Evolutionary conservation across 495 filamentous ascomycete genomes (phyloP), one percentile per base, ranked within the genome.

Genomic region (Hypoxylon rickii): DNA sequence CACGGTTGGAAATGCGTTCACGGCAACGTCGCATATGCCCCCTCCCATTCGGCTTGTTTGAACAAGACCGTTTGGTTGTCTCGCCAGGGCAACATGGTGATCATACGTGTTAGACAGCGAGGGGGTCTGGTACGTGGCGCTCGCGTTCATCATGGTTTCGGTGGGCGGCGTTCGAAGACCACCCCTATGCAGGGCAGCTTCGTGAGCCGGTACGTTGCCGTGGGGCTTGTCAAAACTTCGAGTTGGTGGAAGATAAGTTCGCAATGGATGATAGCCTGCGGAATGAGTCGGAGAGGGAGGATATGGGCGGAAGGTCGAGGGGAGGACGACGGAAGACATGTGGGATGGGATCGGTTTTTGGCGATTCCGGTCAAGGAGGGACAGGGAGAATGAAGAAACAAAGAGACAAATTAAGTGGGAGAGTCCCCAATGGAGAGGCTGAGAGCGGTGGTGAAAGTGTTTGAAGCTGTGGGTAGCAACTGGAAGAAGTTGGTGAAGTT

Each of bases 141-240:
- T 79, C 67, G 78, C 73, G 46, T 68, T 79, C 67, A 79, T 79
- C 43, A 72, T 72, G 61, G 64, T 61, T 50, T 81, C 78, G 47
- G 67, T 58, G 6, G 79, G 79, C 18, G 79, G 80, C 49, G 79
- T 80, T 56, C 65, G 76, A 53, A 82, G 74, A 44, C 78, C 76
- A 58, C 62, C 55, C 44, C 50, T 54, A 15, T 43, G 53, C 31
- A 54, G 52, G 43, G 40, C 3, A 52, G 45, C 36, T 46, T 56
- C 51, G 43, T 41, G 50, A 15, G 54, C 37, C 20, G 51, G 20
- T 19, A 39, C 18, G 15, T 40, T 41, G n/a, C 46, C 46, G 49
- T 26, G 60, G 7, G 29, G 43, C 40, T 65, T 65, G 32, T 46
- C 43, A 15, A 42, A 16, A 26, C 41, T 43, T 29, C 32, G 22